Evolutionary conservation across 2,329 filamentous ascomycete species (phyloP), one percentile per base, ranked within the genome.

Genomic region (Ceratocystis destructans): DNA sequence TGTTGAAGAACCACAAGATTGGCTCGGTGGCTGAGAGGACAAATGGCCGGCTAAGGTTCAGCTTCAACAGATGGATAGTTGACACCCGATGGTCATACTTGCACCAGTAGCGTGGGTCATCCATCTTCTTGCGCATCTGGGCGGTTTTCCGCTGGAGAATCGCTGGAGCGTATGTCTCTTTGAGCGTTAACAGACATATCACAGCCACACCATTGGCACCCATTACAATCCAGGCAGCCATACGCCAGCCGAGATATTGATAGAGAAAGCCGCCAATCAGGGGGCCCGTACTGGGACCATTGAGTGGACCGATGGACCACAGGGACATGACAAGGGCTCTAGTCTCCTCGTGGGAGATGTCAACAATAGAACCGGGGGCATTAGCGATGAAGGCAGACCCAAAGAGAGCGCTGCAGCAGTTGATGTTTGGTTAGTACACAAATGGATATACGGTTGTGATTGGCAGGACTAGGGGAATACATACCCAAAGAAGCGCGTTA

Each of bases 381-480:
- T 95, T 96, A 12, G 86, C 84, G 31, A 96, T 86, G 83, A 95
- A 88, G 53, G 88, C 89, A 5, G 89, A 83, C 2, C 89, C 88
- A 64, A 86, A 89, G 66, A 90, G 75, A 6, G 87, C 87, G 37
- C 78, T 68, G 44, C 17, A 5, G 10, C 37, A 41, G 22, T 44
- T 15, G 41, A 53, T 44, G 25, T 41, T 76, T 45, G 46, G 45
- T 55, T 61, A 37, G 48, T 5, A 61, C 15, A 15, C 2, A 28
- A 28, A 73, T 66, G 25, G 70, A 69, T 0, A 61, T 61, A 41
- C 10, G 37, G 12, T 41, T 41, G 37, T 12, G 4, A 0, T 41
- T 41, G 12, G 3, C 37, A 15, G 33, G 31, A n/a, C 28, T 8
- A 6, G 12, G 8, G 41, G 31, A 73, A 64, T 75, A 74, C 79